phyloP scores from a whole-genome alignment of 2,329 filamentous ascomycete genomes.

The Penicillium sp. region DNA sequence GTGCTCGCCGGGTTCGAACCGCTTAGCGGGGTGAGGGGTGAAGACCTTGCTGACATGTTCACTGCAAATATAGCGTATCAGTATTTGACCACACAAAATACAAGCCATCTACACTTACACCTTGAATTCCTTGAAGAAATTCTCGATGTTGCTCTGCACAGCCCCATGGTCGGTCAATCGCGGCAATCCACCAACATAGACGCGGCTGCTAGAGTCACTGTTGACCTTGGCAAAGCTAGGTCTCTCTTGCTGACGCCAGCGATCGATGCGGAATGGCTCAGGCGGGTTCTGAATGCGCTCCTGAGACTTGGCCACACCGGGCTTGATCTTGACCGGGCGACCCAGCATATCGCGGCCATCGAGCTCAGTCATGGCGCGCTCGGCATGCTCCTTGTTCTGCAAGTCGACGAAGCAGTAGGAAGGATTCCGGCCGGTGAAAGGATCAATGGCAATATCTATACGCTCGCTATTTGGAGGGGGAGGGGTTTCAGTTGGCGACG shows the following conservation, averaged over 20 bases:
- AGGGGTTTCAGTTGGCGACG: slow-evolving; percentile 20
- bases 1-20: slow-evolving; percentile 52
- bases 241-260: slow-evolving; percentile 44
- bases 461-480: slow-evolving; percentile 44
- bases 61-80: slow-evolving; percentile 18
- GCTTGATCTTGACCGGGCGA: slow-evolving; percentile 62
- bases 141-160: slow-evolving; percentile 42
- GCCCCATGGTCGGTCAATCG: slow-evolving; percentile 42
- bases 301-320: slow-evolving; percentile 57
- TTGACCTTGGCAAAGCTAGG: slow-evolving; percentile 33
- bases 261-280: slow-evolving; percentile 35
- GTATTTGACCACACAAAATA: not conserved
- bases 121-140: slow-evolving; percentile 46
- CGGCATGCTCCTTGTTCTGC: slow-evolving; percentile 54
- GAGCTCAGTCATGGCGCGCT: slow-evolving; percentile 56
- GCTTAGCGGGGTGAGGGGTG: slow-evolving; percentile 57
- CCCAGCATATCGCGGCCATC: slow-evolving; percentile 55
- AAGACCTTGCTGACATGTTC: slow-evolving; percentile 53
- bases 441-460: slow-evolving; percentile 67
- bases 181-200: slow-evolving; percentile 50
- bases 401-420: slow-evolving; percentile 75
- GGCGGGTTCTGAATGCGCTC: slow-evolving; percentile 27
- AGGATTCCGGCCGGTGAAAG: slow-evolving; percentile 65
- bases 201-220: slow-evolving; percentile 41
- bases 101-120: slow-evolving; percentile 31